Base-by-base conservation (phyloP, 306 rosid genomes). In the Lagenaria siceraria region DNA sequence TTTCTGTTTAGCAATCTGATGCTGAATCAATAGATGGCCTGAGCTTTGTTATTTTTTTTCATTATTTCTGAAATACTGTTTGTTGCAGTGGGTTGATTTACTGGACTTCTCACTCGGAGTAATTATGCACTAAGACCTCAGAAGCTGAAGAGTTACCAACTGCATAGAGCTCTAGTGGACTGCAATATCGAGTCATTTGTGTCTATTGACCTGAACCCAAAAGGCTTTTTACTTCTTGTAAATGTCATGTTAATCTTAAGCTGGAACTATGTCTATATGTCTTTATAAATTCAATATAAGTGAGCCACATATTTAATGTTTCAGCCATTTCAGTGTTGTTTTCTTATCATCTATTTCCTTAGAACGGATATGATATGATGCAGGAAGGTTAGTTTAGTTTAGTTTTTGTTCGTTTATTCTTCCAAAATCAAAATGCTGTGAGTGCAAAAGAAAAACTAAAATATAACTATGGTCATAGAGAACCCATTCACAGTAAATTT, bases 31-130 rank as follows among this genome's bases (percentile, higher is more conserved):
- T 8, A 15, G 52, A 71, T 25, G 38, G 10, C 29, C 0, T 7
- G n/a, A 14, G 13, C 46, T 38, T 43, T 48, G 76, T 13, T 49
- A 38, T n/a, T 25, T 71, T 4, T 15, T 71, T 48, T 40, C 76
- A 25, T 46, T 22, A 43, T 62, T 55, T 81, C 76, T 27, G 14
- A 33, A 79, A 22, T 81, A 54, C 36, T 8, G 24, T 80, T 75
- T 63, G 58, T 3, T 87, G 76, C 89, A 92, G 99, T 79, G 99
- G 99, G 82, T 90, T 95, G 78, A 72, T 90, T 78, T 92, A 95
- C 86, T 95, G 99, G 99, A 92, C 99, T 80, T 73, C 87, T 81
- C 99, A 95, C 84, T 88, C 97, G 22, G 97, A 92, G 86, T 95
- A 85, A 80, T 56, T 51, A 46, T 35, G 38, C 64, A 80, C 31